Base-by-base conservation (phyloP, 768 basidiomycete species). In the Tephrocybe sp. region DNA sequence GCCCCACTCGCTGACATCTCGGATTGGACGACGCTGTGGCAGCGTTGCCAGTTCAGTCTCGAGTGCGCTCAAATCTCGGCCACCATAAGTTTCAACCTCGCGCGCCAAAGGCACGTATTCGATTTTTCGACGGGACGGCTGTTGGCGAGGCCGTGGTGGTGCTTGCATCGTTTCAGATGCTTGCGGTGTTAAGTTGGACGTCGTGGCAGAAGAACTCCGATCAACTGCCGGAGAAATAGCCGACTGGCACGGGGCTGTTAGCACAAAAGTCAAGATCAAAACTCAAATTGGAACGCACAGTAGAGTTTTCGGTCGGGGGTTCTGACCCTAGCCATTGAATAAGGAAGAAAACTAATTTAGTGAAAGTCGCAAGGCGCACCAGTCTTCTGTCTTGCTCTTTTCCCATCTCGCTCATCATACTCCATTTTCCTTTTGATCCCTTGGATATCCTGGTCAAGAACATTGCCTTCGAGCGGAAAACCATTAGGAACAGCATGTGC, bases 1-100 rank as follows among this genome's bases (percentile, higher is more conserved):
- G 18, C 92, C 93, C 84, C 94, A 92, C 47, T 95, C 92, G 63
- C 86, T 84, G 56, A 91, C 78, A 45, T 86, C 82, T 51, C 88
- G 79, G 60, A 88, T 66, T 5, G 80, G 76, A 38, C 88, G 80
- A 46, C 78, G 73, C 40, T 79, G 73, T n/a, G 73, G 65, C 15
- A 76, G 62, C 28, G 72, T 77, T 25, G 67, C 60, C 48, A 80
- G 75, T 58, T 92, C 90, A 11, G 76, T 71, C 45, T 88, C 82
- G 49, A 96, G 69, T 10, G 70, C 58, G 42, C 83, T 77, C 28
- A 93, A 63, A 68, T 96, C 88, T 58, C 93, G 84, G 25, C 94
- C 94, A 21, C 93, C 94, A 52, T 83, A 74, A 0, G 85, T 86
- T 26, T 88, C 83, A 39, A 88, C 65, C 56, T 88, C 87, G 14